Evolutionary conservation across 495 filamentous ascomycete genomes (phyloP).

Genomic region (Cercophora sp.): DNA sequence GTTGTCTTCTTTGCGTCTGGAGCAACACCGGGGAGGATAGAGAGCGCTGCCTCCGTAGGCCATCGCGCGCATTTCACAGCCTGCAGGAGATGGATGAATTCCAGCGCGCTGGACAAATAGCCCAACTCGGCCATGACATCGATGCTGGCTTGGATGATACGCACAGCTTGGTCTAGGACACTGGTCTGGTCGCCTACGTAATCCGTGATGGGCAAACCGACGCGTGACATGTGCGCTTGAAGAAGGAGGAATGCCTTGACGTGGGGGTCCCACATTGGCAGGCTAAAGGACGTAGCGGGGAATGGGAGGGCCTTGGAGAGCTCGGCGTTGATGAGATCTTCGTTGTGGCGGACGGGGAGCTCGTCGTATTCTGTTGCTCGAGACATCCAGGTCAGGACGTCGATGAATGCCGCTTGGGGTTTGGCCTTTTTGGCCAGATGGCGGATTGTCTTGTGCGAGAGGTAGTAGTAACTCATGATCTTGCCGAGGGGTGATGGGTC

Average conservation of each 20-base stretch:
- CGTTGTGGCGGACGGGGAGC: slow-evolving; percentile 96
- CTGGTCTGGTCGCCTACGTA: slow-evolving; percentile 87
- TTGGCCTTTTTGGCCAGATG: slow-evolving; percentile 74
- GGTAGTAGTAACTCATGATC: slow-evolving; percentile 99
- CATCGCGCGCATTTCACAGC: slow-evolving; percentile 89
- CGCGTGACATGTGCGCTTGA: slow-evolving; percentile 90
- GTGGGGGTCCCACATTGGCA: slow-evolving; percentile 98
- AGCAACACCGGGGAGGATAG: slow-evolving; percentile 77
- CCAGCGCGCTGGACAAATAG: slow-evolving; percentile 63
- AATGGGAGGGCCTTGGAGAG: slow-evolving; percentile 74
- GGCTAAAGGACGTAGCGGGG: slow-evolving; percentile 45
- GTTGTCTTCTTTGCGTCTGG: slow-evolving; percentile 38
- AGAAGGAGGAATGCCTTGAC: slow-evolving; percentile 93
- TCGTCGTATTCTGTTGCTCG: slow-evolving; percentile 94
- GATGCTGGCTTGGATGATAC: slow-evolving; percentile 88
- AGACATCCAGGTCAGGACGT: slow-evolving; percentile 89
- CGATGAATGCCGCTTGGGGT: slow-evolving; percentile 71
- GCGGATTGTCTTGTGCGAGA: slow-evolving; percentile 92
- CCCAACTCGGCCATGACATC: slow-evolving; percentile 93
- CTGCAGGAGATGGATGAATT: slow-evolving; percentile 83
- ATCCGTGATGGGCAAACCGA: slow-evolving; percentile 90
- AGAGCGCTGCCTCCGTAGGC: slow-evolving; percentile 75
- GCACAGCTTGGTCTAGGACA: slow-evolving; percentile 91
- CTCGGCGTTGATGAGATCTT: slow-evolving; percentile 95
- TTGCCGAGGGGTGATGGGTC: slow-evolving; percentile 87